These are phyloP conservation scores for Citrus sp. DNA, from an alignment of 345 rosid species.

Conservation along the genomic window DNA sequence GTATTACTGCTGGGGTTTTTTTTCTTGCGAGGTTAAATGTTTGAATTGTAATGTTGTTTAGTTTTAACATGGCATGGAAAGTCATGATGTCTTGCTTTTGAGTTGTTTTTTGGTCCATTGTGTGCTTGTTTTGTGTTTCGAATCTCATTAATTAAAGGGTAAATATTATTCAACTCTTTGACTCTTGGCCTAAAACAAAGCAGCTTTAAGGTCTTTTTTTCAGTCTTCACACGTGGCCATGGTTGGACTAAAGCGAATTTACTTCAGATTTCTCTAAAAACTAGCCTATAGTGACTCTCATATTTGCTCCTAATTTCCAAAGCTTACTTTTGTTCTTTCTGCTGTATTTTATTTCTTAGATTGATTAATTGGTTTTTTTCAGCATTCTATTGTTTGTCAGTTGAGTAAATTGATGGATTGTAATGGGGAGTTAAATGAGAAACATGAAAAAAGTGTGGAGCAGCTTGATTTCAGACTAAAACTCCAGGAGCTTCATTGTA, in stretches of 20 bases:
- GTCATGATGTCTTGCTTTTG: background rate
- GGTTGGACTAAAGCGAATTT: background rate
- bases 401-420: background rate
- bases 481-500: background rate
- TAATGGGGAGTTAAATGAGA: background rate
- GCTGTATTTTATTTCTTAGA: background rate
- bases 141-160: background rate
- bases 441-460: background rate
- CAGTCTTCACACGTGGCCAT: background rate
- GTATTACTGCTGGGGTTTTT: background rate
- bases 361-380: background rate
- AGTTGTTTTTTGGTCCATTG: background rate
- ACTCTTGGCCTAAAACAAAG: background rate
- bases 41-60: background rate
- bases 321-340: background rate
- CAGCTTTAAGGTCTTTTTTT: background rate
- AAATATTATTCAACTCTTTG: background rate
- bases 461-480: background rate
- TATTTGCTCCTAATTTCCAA: background rate
- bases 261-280: background rate
- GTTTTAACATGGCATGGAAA: background rate
- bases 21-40: background rate
- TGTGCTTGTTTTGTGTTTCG: background rate
- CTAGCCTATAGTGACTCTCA: background rate
- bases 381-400: background rate